A percentile compares a stretch with the other conserved stretches of the same genome.
Evolutionary conservation across 2,329 filamentous ascomycete genomes (phyloP).

Genomic region (Venturia nashicola): DNA sequence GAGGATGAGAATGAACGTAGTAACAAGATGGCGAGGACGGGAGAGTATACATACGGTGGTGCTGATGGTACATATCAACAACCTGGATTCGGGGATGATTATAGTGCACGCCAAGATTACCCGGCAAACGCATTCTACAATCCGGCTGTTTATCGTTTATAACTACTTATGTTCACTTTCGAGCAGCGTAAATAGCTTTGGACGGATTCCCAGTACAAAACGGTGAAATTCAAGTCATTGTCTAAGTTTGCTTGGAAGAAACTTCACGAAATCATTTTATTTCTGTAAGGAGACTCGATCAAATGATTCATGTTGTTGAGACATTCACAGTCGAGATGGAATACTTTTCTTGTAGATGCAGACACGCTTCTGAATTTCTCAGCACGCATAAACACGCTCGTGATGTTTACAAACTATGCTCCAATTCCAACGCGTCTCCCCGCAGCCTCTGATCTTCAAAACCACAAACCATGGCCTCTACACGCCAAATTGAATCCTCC

Average conservation of each 20-base stretch:
- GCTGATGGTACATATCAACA: background rate
- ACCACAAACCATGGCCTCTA: slow-evolving; percentile 25
- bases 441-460: background rate
- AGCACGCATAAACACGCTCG: background rate
- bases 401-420: background rate
- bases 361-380: background rate
- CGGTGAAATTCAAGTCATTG: too few species aligned
- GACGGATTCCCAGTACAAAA: too few species aligned
- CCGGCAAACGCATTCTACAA: background rate
- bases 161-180: background rate
- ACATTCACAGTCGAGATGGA: too few species aligned
- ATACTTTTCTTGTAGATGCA: too few species aligned
- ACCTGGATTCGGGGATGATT: background rate
- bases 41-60: background rate
- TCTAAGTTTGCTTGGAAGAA: too few species aligned
- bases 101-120: background rate
- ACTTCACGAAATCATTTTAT: too few species aligned
- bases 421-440: background rate
- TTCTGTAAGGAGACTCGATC: too few species aligned
- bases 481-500: slow-evolving; percentile 36
- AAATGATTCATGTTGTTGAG: too few species aligned
- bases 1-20: background rate
- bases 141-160: background rate
- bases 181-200: background rate
- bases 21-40: background rate